A percentile compares a stretch with the other conserved stretches of the same genome.
These are phyloP conservation scores for Macrolepiota fuliginosa DNA, from an alignment of 768 basidiomycete genomes.

Conservation along the genomic window DNA sequence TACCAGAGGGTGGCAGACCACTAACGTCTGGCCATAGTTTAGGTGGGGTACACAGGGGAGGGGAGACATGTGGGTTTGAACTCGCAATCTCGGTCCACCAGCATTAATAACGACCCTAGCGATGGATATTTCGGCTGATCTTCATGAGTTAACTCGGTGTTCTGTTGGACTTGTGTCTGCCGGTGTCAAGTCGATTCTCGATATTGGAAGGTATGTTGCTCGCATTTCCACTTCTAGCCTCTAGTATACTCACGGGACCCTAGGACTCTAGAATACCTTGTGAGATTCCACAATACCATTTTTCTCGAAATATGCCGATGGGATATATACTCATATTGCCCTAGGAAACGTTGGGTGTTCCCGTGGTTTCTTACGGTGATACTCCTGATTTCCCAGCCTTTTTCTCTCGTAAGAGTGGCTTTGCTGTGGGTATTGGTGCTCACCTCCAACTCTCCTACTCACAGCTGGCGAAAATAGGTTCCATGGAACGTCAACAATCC, in stretches of 20 bases:
- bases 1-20: background rate
- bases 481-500: constrained; percentile 77
- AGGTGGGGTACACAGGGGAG: constrained; percentile 46
- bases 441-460: background rate
- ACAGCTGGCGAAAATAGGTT: constrained; percentile 43
- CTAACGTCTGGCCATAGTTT: constrained; percentile 21
- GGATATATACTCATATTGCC: background rate
- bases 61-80: constrained; percentile 34
- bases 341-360: constrained; percentile 94
- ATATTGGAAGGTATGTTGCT: constrained; percentile 71
- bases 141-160: constrained; percentile 85
- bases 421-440: constrained; percentile 46
- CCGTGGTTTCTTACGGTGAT: constrained; percentile 76
- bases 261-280: constrained; percentile 81
- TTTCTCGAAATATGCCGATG: background rate
- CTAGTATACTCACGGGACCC: background rate
- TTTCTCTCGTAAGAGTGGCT: constrained; percentile 82
- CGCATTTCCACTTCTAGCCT: background rate
- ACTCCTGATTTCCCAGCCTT: constrained; percentile 92
- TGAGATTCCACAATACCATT: constrained; percentile 24
- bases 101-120: constrained; percentile 44
- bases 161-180: constrained; percentile 92
- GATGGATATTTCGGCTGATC: constrained; percentile 93
- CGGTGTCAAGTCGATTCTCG: constrained; percentile 92
- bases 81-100: background rate